Evolutionary conservation across 2,329 filamentous ascomycete species (phyloP).

Genomic region (Hawksworthiomyces lignivorus): DNA sequence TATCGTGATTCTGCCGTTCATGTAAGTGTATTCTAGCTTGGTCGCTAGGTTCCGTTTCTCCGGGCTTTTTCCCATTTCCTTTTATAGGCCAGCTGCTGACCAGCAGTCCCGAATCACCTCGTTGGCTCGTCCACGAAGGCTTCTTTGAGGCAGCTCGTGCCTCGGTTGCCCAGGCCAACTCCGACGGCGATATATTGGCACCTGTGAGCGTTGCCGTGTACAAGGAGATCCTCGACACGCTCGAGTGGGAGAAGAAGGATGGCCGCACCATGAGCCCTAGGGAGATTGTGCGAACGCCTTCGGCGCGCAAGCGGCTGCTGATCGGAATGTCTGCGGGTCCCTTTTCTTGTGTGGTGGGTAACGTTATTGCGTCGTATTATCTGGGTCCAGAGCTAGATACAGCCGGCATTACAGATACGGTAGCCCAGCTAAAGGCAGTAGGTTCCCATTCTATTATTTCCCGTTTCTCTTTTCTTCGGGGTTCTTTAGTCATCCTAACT

Average conservation of each 20-base stretch:
- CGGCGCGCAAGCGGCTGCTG: constrained; percentile 28
- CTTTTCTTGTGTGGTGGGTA: constrained; percentile 28
- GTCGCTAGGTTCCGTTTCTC: too few species aligned
- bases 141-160: constrained; percentile 31
- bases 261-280: constrained; percentile 27
- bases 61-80: too few species aligned
- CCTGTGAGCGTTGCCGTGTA: constrained; percentile 30
- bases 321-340: constrained; percentile 26
- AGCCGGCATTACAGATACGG: constrained; percentile 36
- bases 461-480: neutral
- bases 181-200: constrained; percentile 33
- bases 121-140: constrained; percentile 36
- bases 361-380: constrained; percentile 34
- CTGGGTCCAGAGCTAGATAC: constrained; percentile 34
- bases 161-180: constrained; percentile 35
- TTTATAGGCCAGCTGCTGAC: too few species aligned
- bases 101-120: constrained; percentile 35
- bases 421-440: constrained; percentile 34
- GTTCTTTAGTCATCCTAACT: neutral
- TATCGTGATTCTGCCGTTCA: constrained; percentile 12
- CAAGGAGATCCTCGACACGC: constrained; percentile 39
- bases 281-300: constrained; percentile 28
- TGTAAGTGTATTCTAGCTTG: too few species aligned
- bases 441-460: constrained; percentile 4
- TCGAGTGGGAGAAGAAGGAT: constrained; percentile 36